Evolutionary conservation across 176 grass and related monocot species (phyloP), one percentile per base, ranked within the genome.

Genomic region (Paspalum notatum): DNA sequence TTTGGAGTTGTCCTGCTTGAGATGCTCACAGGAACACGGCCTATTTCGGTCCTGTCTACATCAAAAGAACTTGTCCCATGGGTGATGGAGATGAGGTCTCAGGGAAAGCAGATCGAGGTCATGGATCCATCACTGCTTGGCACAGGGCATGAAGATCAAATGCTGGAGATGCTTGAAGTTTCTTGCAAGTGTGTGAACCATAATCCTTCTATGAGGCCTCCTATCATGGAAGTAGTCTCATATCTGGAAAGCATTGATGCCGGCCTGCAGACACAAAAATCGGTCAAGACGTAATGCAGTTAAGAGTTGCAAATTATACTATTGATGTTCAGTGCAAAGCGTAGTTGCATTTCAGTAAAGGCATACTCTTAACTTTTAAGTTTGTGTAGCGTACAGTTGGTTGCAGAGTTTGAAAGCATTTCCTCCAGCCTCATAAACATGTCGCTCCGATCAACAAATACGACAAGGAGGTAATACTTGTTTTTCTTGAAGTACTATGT

Each of bases 131-230:
- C 16, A 5, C 72, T 93, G 9, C 7, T 8, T n/a, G 84, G 76
- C 17, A 87, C 42, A 41, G 85, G 85, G 37, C 20, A 87, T 44
- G 87, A 90, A 42, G 79, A 73, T 32, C 72, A 87, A 41, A 93
- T 93, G 76, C 26, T 90, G 59, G 71, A 87, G 66, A 72, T 93
- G 24, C 83, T 90, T 72, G 87, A 93, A 68, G 53, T 55, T 76
- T 87, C 91, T 68, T 90, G 81, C 71, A 52, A 56, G 54, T 93
- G 85, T 72, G 84, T 90, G 60, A 62, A 85, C 47, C 6, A 17
- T 62, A 89, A 75, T 45, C 38, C 84, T 46, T 5, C 50, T 13
- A 53, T 76, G 17, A 87, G 91, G 70, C 91, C 91, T 39, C 20
- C 72, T 53, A 85, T 87, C 50, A 39, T 47, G 32, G 80, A 93